These are phyloP conservation scores for Salvia miltiorrhiza DNA, from an alignment of 257 asterid species.

Conservation along the genomic window DNA sequence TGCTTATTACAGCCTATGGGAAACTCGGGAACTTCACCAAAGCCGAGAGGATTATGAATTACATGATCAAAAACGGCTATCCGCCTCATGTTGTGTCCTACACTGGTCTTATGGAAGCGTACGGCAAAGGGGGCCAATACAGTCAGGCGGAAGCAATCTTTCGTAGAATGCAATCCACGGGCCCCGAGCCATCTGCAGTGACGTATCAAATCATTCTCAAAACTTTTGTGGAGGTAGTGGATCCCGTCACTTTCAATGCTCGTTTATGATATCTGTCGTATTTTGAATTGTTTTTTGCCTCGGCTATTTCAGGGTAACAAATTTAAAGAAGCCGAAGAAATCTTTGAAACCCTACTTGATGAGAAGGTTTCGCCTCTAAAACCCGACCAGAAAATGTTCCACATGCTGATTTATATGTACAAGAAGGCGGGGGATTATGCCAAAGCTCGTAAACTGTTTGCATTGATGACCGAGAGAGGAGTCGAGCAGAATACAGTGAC, in stretches of 20 bases:
- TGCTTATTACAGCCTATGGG: slow-evolving; percentile 96
- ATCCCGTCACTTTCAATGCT: background rate
- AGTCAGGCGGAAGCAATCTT: slow-evolving; percentile 90
- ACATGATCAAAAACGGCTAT: slow-evolving; percentile 73
- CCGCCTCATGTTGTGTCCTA: slow-evolving; percentile 80
- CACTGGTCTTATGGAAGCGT: slow-evolving; percentile 98
- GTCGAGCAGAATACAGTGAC: slow-evolving; percentile 71
- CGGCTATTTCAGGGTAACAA: slow-evolving; percentile 67
- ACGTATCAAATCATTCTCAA: slow-evolving; percentile 92
- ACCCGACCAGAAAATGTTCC: slow-evolving; percentile 97
- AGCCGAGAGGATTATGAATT: slow-evolving; percentile 79
- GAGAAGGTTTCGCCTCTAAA: slow-evolving; percentile 63
- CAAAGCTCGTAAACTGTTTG: slow-evolving; percentile 82
- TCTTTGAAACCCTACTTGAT: slow-evolving; percentile 65
- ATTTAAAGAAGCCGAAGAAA: slow-evolving; percentile 84
- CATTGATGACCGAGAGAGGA: slow-evolving; percentile 72
- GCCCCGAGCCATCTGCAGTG: slow-evolving; percentile 97
- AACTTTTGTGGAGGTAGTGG: slow-evolving; percentile 73
- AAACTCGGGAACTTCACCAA: slow-evolving; percentile 79
- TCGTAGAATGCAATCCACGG: slow-evolving; percentile 84
- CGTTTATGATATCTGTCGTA: background rate
- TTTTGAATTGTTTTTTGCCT: background rate
- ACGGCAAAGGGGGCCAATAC: slow-evolving; percentile 81
- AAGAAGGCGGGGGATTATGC: slow-evolving; percentile 70
- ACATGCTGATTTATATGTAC: slow-evolving; percentile 97